Conservation (phyloP, 148 eudicot species). For the Pharnaceum exiguum region DNA sequence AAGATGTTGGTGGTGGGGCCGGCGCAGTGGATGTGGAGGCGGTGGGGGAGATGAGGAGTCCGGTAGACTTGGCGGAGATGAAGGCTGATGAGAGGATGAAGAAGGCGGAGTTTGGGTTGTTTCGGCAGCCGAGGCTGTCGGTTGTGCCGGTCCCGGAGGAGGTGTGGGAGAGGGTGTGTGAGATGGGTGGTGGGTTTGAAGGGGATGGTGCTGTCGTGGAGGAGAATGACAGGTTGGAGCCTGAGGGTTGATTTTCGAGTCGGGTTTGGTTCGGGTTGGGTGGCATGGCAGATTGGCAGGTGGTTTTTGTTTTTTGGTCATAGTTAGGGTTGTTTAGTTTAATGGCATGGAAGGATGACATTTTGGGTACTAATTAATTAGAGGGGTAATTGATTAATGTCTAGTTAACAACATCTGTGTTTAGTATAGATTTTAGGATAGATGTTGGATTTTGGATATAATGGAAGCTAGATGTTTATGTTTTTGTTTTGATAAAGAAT, state of each 20-base stretch:
- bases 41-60: conserved; percentile 71
- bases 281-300: too few relatives aligned
- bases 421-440: too few relatives aligned
- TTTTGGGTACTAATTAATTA: too few relatives aligned
- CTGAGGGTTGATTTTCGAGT: conserved; percentile 10
- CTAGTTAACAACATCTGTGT: too few relatives aligned
- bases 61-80: conserved; percentile 71
- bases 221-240: conserved; percentile 30
- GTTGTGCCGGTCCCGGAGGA: conserved; percentile 58
- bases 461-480: neutral
- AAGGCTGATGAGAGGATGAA: conserved; percentile 45
- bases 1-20: conserved; percentile 22
- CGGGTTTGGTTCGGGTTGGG: neutral
- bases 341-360: too few relatives aligned
- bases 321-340: neutral
- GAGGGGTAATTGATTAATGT: too few relatives aligned
- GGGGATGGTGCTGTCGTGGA: conserved; percentile 26
- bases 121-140: conserved; percentile 77
- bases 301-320: conserved; percentile 11
- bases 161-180: conserved; percentile 63
- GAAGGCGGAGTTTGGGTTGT: conserved; percentile 53
- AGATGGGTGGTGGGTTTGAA: conserved; percentile 72
- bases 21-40: conserved; percentile 74
- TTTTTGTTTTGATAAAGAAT: too few relatives aligned
- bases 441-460: too few relatives aligned